phyloP scores from a whole-genome alignment of 164 flowering plant species.

The Cinnamomum micranthum region DNA sequence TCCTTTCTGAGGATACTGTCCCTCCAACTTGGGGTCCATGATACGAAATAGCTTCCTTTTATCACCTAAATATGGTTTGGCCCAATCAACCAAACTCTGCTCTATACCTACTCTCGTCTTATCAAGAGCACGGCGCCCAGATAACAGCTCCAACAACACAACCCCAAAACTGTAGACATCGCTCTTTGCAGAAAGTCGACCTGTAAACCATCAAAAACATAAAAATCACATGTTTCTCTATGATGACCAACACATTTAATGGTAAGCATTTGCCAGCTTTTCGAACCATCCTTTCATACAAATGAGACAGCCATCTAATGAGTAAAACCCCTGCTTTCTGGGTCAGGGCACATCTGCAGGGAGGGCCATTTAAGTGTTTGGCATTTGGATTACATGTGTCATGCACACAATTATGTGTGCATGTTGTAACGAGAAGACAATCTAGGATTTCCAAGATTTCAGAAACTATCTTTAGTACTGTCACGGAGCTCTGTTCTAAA shows the following conservation, averaged over 20 bases:
- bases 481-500: too few relatives aligned
- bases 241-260: too few relatives aligned
- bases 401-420: too few relatives aligned
- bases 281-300: not conserved
- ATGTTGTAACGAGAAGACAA: too few relatives aligned
- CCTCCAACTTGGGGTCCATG: conserved; percentile 58
- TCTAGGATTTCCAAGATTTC: too few relatives aligned
- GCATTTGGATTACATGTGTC: too few relatives aligned
- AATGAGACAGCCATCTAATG: too few relatives aligned
- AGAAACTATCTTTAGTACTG: too few relatives aligned
- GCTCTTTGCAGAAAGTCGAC: conserved; percentile 44
- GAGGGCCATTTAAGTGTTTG: too few relatives aligned
- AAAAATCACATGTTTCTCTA: too few relatives aligned
- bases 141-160: conserved; percentile 50
- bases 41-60: conserved; percentile 29
- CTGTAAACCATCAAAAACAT: conserved; percentile 23
- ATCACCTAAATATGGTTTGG: conserved; percentile 40
- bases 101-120: conserved; percentile 36
- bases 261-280: not conserved
- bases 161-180: conserved; percentile 70
- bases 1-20: conserved; percentile 65
- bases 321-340: too few relatives aligned
- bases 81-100: conserved; percentile 52
- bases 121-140: conserved; percentile 58
- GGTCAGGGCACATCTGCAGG: too few relatives aligned